Conservation (phyloP, 257 asterid genomes). For the Rehmannia glutinosa region DNA sequence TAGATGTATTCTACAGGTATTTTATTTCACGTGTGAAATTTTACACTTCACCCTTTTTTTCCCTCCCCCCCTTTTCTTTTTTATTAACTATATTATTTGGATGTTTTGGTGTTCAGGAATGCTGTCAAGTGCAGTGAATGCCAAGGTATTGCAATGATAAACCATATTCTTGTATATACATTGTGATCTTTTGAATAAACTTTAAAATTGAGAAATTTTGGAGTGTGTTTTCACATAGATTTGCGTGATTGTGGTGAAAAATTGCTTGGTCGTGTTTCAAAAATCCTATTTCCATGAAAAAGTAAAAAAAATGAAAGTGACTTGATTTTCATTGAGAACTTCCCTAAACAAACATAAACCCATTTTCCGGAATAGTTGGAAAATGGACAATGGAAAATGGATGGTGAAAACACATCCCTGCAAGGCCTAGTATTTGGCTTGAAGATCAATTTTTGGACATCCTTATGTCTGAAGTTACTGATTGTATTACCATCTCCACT, state of each 20-base stretch:
- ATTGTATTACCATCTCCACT: background rate
- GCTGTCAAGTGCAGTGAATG: conserved; percentile 65
- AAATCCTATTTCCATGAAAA: too few species aligned
- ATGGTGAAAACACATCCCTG: too few species aligned
- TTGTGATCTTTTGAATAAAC: background rate
- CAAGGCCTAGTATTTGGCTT: too few species aligned
- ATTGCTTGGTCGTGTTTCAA: too few species aligned
- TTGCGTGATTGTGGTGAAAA: too few species aligned
- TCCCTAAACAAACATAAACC: too few species aligned
- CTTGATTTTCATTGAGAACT: background rate
- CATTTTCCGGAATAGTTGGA: too few species aligned
- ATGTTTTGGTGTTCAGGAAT: conserved; percentile 47
- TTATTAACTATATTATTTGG: conserved; percentile 16
- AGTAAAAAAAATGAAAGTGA: too few species aligned
- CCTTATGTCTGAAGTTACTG: background rate
- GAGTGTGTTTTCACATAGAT: too few species aligned
- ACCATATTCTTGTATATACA: conserved; percentile 12
- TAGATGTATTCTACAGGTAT: conserved; percentile 58
- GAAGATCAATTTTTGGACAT: background rate
- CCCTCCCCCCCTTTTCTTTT: background rate
- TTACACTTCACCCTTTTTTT: background rate
- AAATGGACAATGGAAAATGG: too few species aligned
- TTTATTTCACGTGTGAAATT: conserved; percentile 7
- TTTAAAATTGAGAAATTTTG: background rate
- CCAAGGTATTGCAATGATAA: conserved; percentile 49